These are phyloP conservation scores for Lactarius trivialis DNA, from an alignment of 768 basidiomycete species.

Conservation along the genomic window DNA sequence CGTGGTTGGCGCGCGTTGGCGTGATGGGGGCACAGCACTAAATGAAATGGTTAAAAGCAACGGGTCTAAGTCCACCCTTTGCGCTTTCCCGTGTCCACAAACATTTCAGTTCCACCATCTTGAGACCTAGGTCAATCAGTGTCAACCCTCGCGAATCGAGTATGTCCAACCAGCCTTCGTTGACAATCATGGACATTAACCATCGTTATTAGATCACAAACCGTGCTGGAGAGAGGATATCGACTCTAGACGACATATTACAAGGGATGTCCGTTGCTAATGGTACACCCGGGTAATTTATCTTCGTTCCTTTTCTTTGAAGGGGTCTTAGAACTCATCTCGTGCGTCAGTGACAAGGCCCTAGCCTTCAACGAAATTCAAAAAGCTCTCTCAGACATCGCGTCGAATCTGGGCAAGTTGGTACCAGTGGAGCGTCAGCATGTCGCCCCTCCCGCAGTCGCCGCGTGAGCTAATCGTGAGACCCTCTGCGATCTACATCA, in stretches of 20 bases:
- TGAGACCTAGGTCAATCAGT: not conserved
- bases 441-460: not conserved
- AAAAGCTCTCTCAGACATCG: not conserved
- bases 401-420: not conserved
- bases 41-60: not conserved
- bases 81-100: not conserved
- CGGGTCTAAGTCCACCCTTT: not conserved
- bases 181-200: not conserved
- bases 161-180: not conserved
- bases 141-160: not conserved
- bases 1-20: not conserved
- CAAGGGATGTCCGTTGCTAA: not conserved
- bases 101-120: not conserved
- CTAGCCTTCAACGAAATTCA: not conserved
- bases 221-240: not conserved
- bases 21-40: not conserved
- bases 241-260: not conserved
- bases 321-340: not conserved
- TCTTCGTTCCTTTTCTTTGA: not conserved
- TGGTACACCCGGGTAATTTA: not conserved
- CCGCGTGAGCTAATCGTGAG: constrained; percentile 3
- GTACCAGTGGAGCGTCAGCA: not conserved
- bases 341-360: not conserved
- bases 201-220: not conserved
- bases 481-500: not conserved